These are phyloP conservation scores for Lichtheimia corymbifera DNA, from an alignment of 371 early-diverging fungal species.

Conservation along the genomic window DNA sequence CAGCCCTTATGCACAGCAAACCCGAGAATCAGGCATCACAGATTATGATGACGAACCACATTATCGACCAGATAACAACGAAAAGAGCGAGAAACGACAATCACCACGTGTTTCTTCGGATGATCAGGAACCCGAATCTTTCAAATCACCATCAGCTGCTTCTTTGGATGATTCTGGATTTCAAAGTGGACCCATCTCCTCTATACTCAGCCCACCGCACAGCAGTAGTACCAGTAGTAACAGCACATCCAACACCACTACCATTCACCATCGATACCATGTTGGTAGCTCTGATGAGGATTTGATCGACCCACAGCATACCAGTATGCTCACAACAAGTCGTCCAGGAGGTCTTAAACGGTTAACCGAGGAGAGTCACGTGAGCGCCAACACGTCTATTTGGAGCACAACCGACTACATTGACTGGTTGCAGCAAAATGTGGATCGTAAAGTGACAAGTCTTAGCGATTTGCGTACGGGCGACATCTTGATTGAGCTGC, in stretches of 20 bases:
- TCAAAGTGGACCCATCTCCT: conserved; percentile 12
- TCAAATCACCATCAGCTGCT: not conserved
- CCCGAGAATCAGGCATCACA: conserved; percentile 12
- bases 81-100: not conserved
- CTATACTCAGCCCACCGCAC: conserved; percentile 7
- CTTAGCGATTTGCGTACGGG: conserved; percentile 53
- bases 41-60: conserved; percentile 16
- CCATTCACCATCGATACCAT: no score
- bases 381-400: not conserved
- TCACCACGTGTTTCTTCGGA: not conserved
- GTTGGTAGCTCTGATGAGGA: conserved; percentile 26
- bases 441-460: conserved; percentile 22
- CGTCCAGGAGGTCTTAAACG: conserved; percentile 20
- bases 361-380: conserved; percentile 18
- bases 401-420: conserved; percentile 46
- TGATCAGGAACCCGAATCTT: not conserved
- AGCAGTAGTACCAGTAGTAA: not conserved
- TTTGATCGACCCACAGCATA: conserved; percentile 44
- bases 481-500: conserved; percentile 45
- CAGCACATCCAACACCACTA: conserved; percentile 15
- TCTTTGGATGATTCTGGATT: conserved; percentile 20
- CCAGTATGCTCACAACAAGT: conserved; percentile 18
- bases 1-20: conserved; percentile 3
- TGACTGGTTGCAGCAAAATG: conserved; percentile 56
- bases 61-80: not conserved